A percentile compares a stretch with the other conserved stretches of the same genome.
These are phyloP conservation scores for Hyphochytrium catenoides DNA, from an alignment of 352 stramenopile genomes.

Conservation along the genomic window DNA sequence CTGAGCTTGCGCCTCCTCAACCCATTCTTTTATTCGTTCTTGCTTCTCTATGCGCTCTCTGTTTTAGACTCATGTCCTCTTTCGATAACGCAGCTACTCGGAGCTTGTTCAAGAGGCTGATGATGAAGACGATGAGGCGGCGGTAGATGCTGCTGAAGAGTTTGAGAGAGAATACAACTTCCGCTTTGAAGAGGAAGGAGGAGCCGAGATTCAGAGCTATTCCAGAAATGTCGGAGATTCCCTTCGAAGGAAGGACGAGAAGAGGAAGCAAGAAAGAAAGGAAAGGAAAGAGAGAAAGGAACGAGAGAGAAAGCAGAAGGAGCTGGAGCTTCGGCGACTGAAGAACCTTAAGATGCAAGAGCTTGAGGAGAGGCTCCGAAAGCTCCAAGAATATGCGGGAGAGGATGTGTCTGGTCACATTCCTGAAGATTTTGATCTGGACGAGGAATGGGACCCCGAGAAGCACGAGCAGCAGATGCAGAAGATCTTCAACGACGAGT, in stretches of 20 bases:
- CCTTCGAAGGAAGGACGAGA: constrained; percentile 86
- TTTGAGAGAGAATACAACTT: constrained; percentile 99
- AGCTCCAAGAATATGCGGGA: constrained; percentile 62
- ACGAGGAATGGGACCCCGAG: constrained; percentile 87
- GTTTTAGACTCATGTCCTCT: not conserved
- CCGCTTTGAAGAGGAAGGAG: constrained; percentile 89
- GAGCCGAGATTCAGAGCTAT: constrained; percentile 54
- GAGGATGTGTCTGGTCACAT: constrained; percentile 25
- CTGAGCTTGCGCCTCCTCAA: constrained; percentile 1
- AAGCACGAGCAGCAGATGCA: constrained; percentile 91
- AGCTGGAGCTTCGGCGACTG: constrained; percentile 84
- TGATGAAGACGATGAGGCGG: constrained; percentile 65
- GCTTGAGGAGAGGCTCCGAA: constrained; percentile 75
- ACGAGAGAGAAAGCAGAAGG: constrained; percentile 82
- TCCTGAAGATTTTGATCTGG: constrained; percentile 18
- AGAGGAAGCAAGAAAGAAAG: constrained; percentile 78
- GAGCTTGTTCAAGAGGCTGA: constrained; percentile 34
- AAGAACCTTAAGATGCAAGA: constrained; percentile 96
- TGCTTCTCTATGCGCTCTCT: not conserved
- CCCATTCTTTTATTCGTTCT: constrained; percentile 6
- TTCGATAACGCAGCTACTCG: too few species aligned
- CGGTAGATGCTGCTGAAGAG: constrained; percentile 77
- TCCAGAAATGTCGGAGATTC: constrained; percentile 51
- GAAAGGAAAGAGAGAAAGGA: constrained; percentile 80
- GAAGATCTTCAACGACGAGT: constrained; percentile 89